Evolutionary conservation across 2,329 filamentous ascomycete species (phyloP), one percentile per base, ranked within the genome.

Genomic region (Didymellaceae sp.): DNA sequence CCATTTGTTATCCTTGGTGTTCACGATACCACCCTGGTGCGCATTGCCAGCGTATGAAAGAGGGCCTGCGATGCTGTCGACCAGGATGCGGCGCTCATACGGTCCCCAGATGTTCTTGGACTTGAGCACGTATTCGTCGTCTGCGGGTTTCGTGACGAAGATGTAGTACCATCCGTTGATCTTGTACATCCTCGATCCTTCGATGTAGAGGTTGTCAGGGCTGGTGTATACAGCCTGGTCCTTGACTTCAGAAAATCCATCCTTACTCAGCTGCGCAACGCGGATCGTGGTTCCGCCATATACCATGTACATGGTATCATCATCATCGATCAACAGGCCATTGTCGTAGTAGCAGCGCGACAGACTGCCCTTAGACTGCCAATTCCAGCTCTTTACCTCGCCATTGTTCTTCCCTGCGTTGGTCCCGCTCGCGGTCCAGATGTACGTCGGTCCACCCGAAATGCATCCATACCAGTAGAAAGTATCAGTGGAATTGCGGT

Each of bases 381-480:
- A 82, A 31, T 68, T 66, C 67, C 65, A 70, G 38, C 50, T 56
- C 2, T 51, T 34, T 1, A 71, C 68, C 32, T 70, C 67, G 26
- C 68, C 69, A 14, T 61, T 61, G 46, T 68, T 67, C 26, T 45
- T 45, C 8, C 38, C 62, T 0, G 77, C 77, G 0, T 76, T 78
- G 1, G 70, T 68, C 4, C 71, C 71, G 8, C 67, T 64, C 0
- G 82, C 74, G 0, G 81, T 82, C 57, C 79, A 86, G 26, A 86
- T 68, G 59, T 82, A 83, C 0, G 82, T 82, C 7, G 75, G 74
- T 24, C 73, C 69, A 40, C 74, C 78, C 32, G 81, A 75, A 43
- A 82, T 72, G 57, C 82, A 85, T 1, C 82, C 83, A 7, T 82
- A 75, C 82, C 82, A 85, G 69, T 84, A 83, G 65, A 77, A 86